Base-by-base conservation (phyloP, 2,329 filamentous ascomycete genomes). In the Leptodontidium sp. region DNA sequence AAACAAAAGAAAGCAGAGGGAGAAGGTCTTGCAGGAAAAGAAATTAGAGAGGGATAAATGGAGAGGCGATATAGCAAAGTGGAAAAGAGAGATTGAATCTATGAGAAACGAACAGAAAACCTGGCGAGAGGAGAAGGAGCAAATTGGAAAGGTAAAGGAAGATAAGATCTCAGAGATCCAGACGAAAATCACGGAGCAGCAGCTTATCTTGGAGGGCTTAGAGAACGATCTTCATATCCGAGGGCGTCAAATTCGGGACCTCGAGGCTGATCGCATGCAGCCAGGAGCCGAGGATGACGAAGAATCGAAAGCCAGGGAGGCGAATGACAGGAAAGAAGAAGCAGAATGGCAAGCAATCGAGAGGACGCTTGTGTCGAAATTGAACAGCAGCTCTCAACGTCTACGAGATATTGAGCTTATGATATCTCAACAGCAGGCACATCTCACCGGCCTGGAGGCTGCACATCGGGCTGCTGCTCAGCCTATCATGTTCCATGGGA, bases 1-100 rank as follows among this genome's bases (percentile, higher is more conserved):
- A 77, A 92, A 91, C 71, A 91, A 92, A 69, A 92, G 91, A 74
- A 85, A 87, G 0, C 93, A 94, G 76, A 92, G 93, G 76, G 93
- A 98, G 77, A 90, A 90, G 74, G 76, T 86, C 9, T 77, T 94
- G 63, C 88, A 87, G 74, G 89, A 93, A 62, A 93, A 91, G 78
- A 85, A 89, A 74, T 84, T 85, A 17, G 91, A 93, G 77, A 85
- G 89, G 65, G 82, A 87, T 73, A 93, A 92, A 77, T 82, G 93
- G 70, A 86, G 89, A 66, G 90, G 93, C 45, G 91, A 90, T 71
- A 88, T 92, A 62, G 81, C 85, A 5, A 90, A 90, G 70, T 92
- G 91, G 85, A 87, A 90, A 50, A 85, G 86, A 57, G 90, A 88
- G 40, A 85, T 88, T 43, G 82, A 86, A 70, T 84, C 85, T 14